Percentiles rank a stretch among this genome's conserved stretches.
Conservation (phyloP, 208 protist species). For the Angomonas ambiguus region DNA sequence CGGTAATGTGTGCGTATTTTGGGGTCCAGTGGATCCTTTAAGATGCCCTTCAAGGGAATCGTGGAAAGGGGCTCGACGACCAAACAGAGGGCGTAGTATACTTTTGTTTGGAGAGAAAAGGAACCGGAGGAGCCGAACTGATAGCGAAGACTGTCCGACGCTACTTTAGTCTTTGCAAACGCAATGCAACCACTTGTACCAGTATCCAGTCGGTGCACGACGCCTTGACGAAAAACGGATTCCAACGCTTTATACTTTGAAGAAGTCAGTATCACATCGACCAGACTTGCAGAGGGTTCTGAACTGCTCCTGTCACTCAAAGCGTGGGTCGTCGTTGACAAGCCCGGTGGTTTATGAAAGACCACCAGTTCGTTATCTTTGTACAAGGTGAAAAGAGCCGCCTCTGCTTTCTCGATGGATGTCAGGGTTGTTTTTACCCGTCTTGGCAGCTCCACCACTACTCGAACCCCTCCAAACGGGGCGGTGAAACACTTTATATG, state of each 20-base stretch:
- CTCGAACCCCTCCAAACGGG: constrained; percentile 38
- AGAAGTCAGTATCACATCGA: neutral
- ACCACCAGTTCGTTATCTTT: constrained; percentile 74
- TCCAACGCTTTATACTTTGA: constrained; percentile 2
- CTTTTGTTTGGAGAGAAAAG: constrained; percentile 53
- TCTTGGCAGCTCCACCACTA: constrained; percentile 48
- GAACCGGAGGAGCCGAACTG: constrained; percentile 74
- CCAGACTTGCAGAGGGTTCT: constrained; percentile 17
- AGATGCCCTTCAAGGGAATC: constrained; percentile 38
- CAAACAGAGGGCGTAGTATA: constrained; percentile 70
- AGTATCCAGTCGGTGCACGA: constrained; percentile 76
- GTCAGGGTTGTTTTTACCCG: neutral
- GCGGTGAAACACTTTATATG: constrained; percentile 21
- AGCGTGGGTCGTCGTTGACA: constrained; percentile 71
- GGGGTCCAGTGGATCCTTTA: constrained; percentile 43
- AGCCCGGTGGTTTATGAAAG: constrained; percentile 63
- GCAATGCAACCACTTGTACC: constrained; percentile 76
- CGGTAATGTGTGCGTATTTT: constrained; percentile 61
- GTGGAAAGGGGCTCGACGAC: constrained; percentile 55
- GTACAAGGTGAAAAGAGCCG: constrained; percentile 38
- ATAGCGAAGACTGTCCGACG: constrained; percentile 59
- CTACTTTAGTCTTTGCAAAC: constrained; percentile 54
- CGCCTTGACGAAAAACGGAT: constrained; percentile 54
- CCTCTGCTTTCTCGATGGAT: neutral
- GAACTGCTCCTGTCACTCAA: constrained; percentile 54